These are phyloP conservation scores for Solanum chilense DNA, from an alignment of 257 asterid species.

Conservation along the genomic window DNA sequence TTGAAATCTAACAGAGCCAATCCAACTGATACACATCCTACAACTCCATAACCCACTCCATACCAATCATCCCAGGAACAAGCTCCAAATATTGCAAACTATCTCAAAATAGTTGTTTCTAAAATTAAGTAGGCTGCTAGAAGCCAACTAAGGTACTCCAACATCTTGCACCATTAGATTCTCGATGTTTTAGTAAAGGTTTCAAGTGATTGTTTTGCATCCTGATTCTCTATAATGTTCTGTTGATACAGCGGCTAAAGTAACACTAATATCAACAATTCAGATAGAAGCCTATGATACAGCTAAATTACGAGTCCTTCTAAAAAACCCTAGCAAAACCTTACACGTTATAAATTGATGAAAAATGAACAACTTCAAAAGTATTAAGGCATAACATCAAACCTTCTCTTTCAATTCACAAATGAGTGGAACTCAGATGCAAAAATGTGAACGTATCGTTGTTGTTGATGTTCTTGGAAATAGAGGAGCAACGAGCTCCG, in stretches of 20 bases:
- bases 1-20: neutral
- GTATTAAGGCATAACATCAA: neutral
- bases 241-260: neutral
- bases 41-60: neutral
- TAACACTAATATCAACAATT: neutral
- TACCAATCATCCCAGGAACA: neutral
- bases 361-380: neutral
- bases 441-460: constrained; percentile 4
- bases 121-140: neutral
- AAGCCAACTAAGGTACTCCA: neutral
- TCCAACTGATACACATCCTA: neutral
- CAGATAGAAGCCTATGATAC: neutral
- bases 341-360: neutral
- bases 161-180: neutral
- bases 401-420: constrained; percentile 28
- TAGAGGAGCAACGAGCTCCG: constrained; percentile 30
- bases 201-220: neutral
- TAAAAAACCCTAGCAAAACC: constrained; percentile 22
- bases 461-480: constrained; percentile 18
- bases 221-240: neutral
- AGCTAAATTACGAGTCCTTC: neutral
- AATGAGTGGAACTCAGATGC: constrained; percentile 21
- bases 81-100: neutral
- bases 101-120: neutral
- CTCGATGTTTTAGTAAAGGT: neutral